Base-by-base conservation (phyloP, 1,284 basidiomycete species). In the Mycosarcoma maydis region DNA sequence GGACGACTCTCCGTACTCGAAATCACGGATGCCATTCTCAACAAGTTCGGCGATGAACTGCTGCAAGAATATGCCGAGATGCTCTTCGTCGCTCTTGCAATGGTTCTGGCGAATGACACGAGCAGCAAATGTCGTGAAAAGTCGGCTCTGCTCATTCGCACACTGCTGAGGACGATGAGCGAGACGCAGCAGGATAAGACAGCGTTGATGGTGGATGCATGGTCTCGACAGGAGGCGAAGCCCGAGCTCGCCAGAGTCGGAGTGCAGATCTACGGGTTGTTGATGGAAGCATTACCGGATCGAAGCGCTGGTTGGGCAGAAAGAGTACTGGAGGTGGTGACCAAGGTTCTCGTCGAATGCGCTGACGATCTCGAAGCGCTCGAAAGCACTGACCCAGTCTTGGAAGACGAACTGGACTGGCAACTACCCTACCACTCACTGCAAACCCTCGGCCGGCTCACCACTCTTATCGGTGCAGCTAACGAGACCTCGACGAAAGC, bases 1-100 rank as follows among this genome's bases (percentile, higher is more conserved):
- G 96, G 96, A 1, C 87, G 96, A 34, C 86, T 88, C 48, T 97
- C 94, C 17, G 92, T 97, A 20, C 88, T 98, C 86, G 94, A 97
- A 81, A 85, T 98, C 2, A 86, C 98, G 14, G 85, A 87, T 19
- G 92, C 92, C 2, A 85, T 97, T 45, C 84, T 98, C 44, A 77
- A 85, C 74, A 98, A 98, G 84, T 96, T 98, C 80, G 89, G 92
- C 59, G 85, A 85, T 10, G 86, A 85, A 4, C 85, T 97, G 19
- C 84, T 98, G 33, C 85, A 85, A 14, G 91, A 95, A 77, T 90
- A 94, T 75, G 87, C 91, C 14, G 92, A 98, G 79, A 85, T 98
- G 72, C 86, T 98, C 45, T 97, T 98, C 80, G 89, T 97, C 4
- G 90, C 92, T 0, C 86, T 98, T 19, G 92, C 96, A 17, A 91